Evolutionary conservation across 345 rosid genomes (phyloP).

Genomic region (Luvunga scandens): DNA sequence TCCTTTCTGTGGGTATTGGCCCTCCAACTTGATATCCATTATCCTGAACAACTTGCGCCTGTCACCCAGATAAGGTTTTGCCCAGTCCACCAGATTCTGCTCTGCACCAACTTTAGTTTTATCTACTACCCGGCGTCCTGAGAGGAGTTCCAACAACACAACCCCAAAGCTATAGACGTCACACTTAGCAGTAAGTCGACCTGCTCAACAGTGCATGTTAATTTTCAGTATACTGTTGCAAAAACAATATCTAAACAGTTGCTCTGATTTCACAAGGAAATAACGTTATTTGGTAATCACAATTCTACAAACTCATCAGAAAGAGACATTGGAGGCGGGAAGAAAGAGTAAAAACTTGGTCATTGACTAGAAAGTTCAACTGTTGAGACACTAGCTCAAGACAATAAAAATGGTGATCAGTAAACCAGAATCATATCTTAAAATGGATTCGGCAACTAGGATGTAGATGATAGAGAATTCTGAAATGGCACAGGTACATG

Average conservation of each 20-base stretch:
- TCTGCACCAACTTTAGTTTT: slow-evolving; percentile 46
- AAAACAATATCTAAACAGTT: neutral
- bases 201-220: slow-evolving; percentile 25
- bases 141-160: slow-evolving; percentile 56
- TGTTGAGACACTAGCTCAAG: neutral
- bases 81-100: slow-evolving; percentile 79
- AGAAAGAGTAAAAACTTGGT: neutral
- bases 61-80: slow-evolving; percentile 58
- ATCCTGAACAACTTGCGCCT: slow-evolving; percentile 59
- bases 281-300: neutral
- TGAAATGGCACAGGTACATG: too few relatives aligned
- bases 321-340: neutral
- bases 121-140: slow-evolving; percentile 60
- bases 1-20: slow-evolving; percentile 60
- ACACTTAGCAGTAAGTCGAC: slow-evolving; percentile 56
- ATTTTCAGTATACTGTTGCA: neutral
- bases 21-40: slow-evolving; percentile 73
- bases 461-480: neutral
- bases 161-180: slow-evolving; percentile 82
- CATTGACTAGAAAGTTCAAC: neutral
- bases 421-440: neutral
- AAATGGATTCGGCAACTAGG: neutral
- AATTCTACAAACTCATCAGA: neutral
- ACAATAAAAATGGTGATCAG: neutral
- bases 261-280: neutral